These are phyloP conservation scores for Xerocomellus amylosporus DNA, from an alignment of 768 basidiomycete species.

Conservation along the genomic window DNA sequence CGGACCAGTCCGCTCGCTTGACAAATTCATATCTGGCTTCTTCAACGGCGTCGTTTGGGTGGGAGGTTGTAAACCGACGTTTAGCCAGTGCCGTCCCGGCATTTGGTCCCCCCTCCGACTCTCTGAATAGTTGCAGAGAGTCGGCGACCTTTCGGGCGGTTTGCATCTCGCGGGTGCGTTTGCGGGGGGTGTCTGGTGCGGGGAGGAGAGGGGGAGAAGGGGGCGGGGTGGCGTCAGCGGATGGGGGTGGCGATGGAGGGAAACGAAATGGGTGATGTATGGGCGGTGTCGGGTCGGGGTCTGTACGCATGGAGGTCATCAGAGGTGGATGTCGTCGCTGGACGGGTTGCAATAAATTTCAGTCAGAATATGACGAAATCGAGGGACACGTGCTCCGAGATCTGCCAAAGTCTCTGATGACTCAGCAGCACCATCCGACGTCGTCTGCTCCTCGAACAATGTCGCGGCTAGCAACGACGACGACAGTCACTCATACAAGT, in stretches of 20 bases:
- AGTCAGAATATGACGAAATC: slow-evolving; percentile 33
- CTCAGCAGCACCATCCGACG: slow-evolving; percentile 23
- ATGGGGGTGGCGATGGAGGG: slow-evolving; percentile 3
- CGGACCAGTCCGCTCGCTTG: slow-evolving; percentile 83
- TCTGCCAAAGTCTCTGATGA: slow-evolving; percentile 27
- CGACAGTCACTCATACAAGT: background rate
- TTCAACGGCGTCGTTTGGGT: slow-evolving; percentile 52
- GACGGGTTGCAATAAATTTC: slow-evolving; percentile 10
- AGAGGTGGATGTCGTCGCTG: background rate
- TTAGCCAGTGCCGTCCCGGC: slow-evolving; percentile 27
- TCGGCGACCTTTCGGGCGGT: slow-evolving; percentile 84
- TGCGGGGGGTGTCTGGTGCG: slow-evolving; percentile 33
- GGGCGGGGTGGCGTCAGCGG: background rate
- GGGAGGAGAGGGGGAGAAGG: slow-evolving; percentile 29
- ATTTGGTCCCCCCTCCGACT: slow-evolving; percentile 46
- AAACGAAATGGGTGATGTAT: background rate
- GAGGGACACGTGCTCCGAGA: slow-evolving; percentile 34
- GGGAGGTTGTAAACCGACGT: slow-evolving; percentile 33
- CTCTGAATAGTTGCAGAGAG: slow-evolving; percentile 78
- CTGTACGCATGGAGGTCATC: background rate
- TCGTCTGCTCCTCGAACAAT: background rate
- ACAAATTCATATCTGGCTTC: slow-evolving; percentile 77
- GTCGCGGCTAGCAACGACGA: slow-evolving; percentile 14
- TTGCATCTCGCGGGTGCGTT: slow-evolving; percentile 15
- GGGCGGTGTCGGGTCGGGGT: background rate